These are phyloP conservation scores for Phaffia australis DNA, from an alignment of 768 basidiomycete genomes.

Conservation along the genomic window DNA sequence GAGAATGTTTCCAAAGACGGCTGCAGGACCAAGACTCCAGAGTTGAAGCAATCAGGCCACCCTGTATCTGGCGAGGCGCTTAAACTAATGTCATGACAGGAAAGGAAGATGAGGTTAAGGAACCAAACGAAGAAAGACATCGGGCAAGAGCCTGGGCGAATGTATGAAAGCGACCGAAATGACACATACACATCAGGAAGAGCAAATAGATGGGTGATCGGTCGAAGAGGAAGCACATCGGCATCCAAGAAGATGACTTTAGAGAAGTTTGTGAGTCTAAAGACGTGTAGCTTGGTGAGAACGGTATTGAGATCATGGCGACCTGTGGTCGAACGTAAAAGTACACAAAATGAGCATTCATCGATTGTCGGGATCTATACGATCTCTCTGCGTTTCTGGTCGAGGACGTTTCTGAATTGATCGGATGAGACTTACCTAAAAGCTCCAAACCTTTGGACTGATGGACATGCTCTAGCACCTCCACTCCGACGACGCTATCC, in stretches of 20 bases:
- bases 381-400: neutral
- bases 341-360: constrained; percentile 20
- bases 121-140: neutral
- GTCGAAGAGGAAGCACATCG: constrained; percentile 41
- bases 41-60: constrained; percentile 99
- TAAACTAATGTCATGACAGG: constrained; percentile 44
- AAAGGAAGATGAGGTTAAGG: neutral
- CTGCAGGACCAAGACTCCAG: constrained; percentile 78
- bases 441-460: constrained; percentile 59
- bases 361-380: neutral
- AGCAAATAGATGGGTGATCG: constrained; percentile 84
- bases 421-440: constrained; percentile 54
- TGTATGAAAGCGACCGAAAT: no score
- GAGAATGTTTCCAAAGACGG: constrained; percentile 75
- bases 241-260: constrained; percentile 72
- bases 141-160: no score
- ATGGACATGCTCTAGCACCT: constrained; percentile 57
- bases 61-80: constrained; percentile 93
- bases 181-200: constrained; percentile 44
- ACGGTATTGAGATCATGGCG: constrained; percentile 86
- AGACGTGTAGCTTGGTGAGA: constrained; percentile 91
- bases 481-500: constrained; percentile 81
- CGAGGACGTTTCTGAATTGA: neutral
- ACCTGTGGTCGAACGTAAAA: constrained; percentile 45
- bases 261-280: constrained; percentile 74